Evolutionary conservation across 192 early-diverging fungal species (phyloP), one percentile per base, ranked within the genome.

Genomic region (Radiomyces spectabilis): DNA sequence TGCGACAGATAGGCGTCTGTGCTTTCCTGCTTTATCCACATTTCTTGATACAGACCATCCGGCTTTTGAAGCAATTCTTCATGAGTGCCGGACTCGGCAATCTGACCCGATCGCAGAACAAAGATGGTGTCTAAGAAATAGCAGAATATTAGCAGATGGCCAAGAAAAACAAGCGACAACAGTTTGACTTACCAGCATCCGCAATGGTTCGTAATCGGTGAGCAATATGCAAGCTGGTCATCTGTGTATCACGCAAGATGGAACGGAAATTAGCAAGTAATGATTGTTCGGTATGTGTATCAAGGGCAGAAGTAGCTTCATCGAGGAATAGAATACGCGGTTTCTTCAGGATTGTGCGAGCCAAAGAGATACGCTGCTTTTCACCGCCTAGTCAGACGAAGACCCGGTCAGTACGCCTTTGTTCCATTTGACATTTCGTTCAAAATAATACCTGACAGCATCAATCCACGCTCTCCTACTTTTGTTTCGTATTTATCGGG

Each of bases 221-320:
- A 0, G 97, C 95, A 69, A 99, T 87, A 69, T 94, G 93, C 7
- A 99, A 79, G 41, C 89, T 90, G 5, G 96, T 97, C 48, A 87
- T 75, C 13, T 76, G 57, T 15, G 76, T 74, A 53, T 77, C 71
- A 13, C 86, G 85, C 15, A 93, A 65, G 0, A 94, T 81, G 12
- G 80, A 81, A n/a, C 91, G 81, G 51, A 96, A 93, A 56, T 98
- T 94, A 31, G 79, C 76, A 24, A 95, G 69, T 30, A 94, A 66
- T 12, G 89, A 78, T 46, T 90, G 81, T 65, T 98, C 95, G 3
- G 95, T 98, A 27, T 81, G 62, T 0, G 83, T 81, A 55, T 91
- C 92, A 5, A 93, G 75, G 16, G 93, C 91, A 18, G 87, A 87
- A 13, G 94, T 96, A 0, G 93, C 94, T 62, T 97, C 96, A 68